Evolutionary conservation across 1,139 yeast genomes (phyloP).

Genomic region (Scheffersomyces titani): DNA sequence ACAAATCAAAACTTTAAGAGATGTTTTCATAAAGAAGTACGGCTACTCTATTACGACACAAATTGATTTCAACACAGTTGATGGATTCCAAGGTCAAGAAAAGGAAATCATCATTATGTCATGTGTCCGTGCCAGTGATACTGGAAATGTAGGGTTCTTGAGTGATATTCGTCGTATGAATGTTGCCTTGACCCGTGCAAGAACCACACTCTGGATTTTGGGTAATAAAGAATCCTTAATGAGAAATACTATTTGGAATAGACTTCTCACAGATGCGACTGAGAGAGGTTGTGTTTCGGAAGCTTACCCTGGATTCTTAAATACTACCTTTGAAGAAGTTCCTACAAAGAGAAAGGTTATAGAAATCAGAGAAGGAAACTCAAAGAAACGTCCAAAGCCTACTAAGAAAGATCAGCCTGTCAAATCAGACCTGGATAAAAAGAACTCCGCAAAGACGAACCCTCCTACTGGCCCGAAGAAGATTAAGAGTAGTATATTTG

Average conservation of each 20-base stretch:
- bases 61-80: conserved; percentile 91
- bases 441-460: background rate
- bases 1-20: conserved; percentile 65
- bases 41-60: conserved; percentile 65
- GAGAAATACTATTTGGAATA: conserved; percentile 68
- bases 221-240: conserved; percentile 72
- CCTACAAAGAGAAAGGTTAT: background rate
- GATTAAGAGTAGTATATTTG: background rate
- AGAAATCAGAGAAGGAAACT: background rate
- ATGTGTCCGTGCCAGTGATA: conserved; percentile 84
- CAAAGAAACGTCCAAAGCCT: conserved; percentile 2
- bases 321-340: background rate
- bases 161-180: conserved; percentile 93
- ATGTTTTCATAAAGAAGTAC: conserved; percentile 55
- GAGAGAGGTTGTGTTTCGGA: conserved; percentile 37
- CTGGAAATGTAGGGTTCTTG: conserved; percentile 79
- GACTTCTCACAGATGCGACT: conserved; percentile 64
- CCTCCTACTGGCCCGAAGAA: background rate
- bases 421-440: background rate
- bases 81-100: conserved; percentile 98
- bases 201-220: conserved; percentile 86
- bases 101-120: conserved; percentile 92
- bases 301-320: conserved; percentile 43
- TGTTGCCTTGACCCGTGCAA: conserved; percentile 93
- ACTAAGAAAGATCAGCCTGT: background rate